Evolutionary conservation across 2,329 filamentous ascomycete species (phyloP), one percentile per base, ranked within the genome.

Genomic region (Westerdykella aurantiaca): DNA sequence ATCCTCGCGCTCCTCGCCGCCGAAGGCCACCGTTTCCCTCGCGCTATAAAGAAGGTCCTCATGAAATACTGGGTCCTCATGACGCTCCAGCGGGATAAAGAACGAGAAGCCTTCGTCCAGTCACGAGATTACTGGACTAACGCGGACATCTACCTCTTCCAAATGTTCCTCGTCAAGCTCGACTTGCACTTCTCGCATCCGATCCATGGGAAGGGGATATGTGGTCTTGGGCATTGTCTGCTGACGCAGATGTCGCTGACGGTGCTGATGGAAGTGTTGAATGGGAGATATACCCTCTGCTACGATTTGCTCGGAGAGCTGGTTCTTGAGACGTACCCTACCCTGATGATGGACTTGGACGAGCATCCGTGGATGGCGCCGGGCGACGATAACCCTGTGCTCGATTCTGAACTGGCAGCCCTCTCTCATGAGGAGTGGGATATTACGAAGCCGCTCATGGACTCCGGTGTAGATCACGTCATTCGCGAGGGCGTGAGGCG

Each of bases 21-120:
- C 83, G 49, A 76, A 72, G 77, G 73, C 81, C 3, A 67, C 74
- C 46, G 55, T 0, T 49, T 67, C 1, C 62, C 62, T 0, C 21
- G 14, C 75, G 83, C 10, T 70, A 84, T 50, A 69, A 71, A 33
- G 73, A 73, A 31, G 73, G 79, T 47, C 69, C 18, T 68, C 18
- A 58, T 58, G 55, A 85, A 86, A 57, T 70, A 88, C 14, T 93
- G 88, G 88, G 74, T 85, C 41, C 58, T 86, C 29, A 80, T 88
- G 71, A 85, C 89, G 56, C 69, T 83, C 4, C 69, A 78, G 0
- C 80, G 79, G 12, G 83, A 74, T 39, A 55, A 50, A 0, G 69
- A 76, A 12, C 79, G 87, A 1, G 64, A 73, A 5, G 69, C 69
- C 1, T 68, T 83, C 5, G 62, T 88, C 33, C 7, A 70, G 23